These are phyloP conservation scores for Talaromyces sp. DNA, from an alignment of 2,329 filamentous ascomycete genomes.

Conservation along the genomic window DNA sequence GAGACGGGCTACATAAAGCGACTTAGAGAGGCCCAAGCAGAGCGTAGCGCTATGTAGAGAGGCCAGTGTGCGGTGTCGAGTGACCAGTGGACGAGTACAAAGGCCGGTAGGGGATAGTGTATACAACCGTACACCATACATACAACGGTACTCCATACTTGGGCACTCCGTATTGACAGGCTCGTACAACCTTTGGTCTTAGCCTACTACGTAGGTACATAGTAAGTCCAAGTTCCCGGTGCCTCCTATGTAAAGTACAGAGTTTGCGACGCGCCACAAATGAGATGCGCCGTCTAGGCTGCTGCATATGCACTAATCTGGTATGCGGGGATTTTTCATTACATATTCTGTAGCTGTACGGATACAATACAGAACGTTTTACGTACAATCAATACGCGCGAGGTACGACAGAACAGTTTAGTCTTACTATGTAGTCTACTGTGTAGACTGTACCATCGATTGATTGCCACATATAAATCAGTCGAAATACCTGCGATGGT, in stretches of 20 bases:
- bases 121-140: background rate
- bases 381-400: background rate
- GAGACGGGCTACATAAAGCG: slow-evolving; percentile 7
- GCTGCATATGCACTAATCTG: slow-evolving; percentile 13
- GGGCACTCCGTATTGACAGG: background rate
- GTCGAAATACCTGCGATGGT: background rate
- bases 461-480: background rate
- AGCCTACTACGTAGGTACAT: too few relatives aligned
- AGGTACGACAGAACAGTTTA: background rate
- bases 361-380: background rate
- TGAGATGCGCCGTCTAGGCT: background rate
- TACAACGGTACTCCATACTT: slow-evolving; percentile 6
- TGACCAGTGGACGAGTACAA: background rate
- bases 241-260: background rate
- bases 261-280: slow-evolving; percentile 5
- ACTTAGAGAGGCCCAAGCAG: slow-evolving; percentile 9
- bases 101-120: background rate
- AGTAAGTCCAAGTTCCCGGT: too few relatives aligned
- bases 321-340: slow-evolving; percentile 7
- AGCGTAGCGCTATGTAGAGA: background rate
- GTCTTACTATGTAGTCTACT: background rate
- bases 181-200: background rate
- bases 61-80: slow-evolving; percentile 4
- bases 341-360: background rate
- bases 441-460: background rate